Conservation (phyloP, 306 rosid species). For the Rosa multiflora region DNA sequence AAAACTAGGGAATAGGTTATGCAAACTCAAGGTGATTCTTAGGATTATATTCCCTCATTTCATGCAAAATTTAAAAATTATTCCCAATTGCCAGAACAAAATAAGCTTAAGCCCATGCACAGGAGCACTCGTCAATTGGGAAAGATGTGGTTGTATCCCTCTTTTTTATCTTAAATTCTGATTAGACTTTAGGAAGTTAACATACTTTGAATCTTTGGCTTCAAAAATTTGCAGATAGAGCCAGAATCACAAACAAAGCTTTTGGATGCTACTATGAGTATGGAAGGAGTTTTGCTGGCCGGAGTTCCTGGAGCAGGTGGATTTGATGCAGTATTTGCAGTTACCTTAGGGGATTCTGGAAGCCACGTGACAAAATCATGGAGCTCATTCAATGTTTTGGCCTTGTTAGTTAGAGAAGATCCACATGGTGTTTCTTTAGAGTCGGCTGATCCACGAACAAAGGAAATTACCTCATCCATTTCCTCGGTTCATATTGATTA, state of each 20-base stretch:
- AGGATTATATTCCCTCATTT: background rate
- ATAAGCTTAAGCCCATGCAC: background rate
- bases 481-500: constrained; percentile 59
- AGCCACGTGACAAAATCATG: constrained; percentile 58
- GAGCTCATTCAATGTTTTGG: constrained; percentile 60
- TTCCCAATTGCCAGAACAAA: background rate
- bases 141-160: background rate
- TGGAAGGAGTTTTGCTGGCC: constrained; percentile 93
- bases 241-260: constrained; percentile 89
- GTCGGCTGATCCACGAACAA: constrained; percentile 69
- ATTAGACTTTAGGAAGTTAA: constrained; percentile 11
- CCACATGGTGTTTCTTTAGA: constrained; percentile 86
- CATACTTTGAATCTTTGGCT: constrained; percentile 7
- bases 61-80: background rate
- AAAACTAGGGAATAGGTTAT: background rate
- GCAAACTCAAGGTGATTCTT: background rate
- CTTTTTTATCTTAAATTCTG: background rate
- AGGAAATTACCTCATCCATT: constrained; percentile 71
- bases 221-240: constrained; percentile 63
- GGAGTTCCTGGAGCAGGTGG: constrained; percentile 99
- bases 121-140: background rate
- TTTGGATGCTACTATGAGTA: constrained; percentile 75
- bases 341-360: constrained; percentile 71
- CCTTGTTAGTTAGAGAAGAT: constrained; percentile 93
- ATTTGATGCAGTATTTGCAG: constrained; percentile 87